A percentile compares a stretch with the other conserved stretches of the same genome.
These are phyloP conservation scores for Diplodia mutila DNA, from an alignment of 2,329 filamentous ascomycete species.

Conservation along the genomic window DNA sequence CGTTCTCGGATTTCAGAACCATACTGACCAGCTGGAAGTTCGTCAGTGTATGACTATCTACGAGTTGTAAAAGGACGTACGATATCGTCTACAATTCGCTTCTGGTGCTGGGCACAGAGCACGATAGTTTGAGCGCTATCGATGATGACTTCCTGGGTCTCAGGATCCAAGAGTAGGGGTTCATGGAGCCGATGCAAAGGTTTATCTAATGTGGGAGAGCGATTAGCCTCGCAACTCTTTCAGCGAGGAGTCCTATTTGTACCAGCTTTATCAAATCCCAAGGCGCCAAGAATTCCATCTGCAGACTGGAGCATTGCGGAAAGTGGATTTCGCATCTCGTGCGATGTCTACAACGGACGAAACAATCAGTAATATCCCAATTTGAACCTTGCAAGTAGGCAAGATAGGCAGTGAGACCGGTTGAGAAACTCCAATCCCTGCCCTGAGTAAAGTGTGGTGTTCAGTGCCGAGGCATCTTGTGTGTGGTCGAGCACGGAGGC, in stretches of 20 bases:
- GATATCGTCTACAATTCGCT: slow-evolving; percentile 34
- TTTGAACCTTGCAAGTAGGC: background rate
- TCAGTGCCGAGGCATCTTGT: too few relatives aligned
- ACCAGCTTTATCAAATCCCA: background rate
- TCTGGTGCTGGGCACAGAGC: slow-evolving; percentile 41
- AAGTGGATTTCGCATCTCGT: slow-evolving; percentile 29
- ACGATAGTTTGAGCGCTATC: slow-evolving; percentile 35
- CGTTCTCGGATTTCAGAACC: too few relatives aligned
- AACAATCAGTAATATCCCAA: background rate
- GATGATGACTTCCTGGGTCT: slow-evolving; percentile 19
- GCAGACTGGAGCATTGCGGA: slow-evolving; percentile 40
- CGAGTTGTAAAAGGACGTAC: background rate
- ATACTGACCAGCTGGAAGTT: slow-evolving; percentile 2
- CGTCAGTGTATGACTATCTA: background rate
- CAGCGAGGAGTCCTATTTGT: background rate
- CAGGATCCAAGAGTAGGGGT: slow-evolving; percentile 18
- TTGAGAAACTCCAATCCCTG: too few relatives aligned
- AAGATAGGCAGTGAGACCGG: background rate
- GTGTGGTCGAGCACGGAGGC: too few relatives aligned
- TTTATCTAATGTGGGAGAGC: too few relatives aligned
- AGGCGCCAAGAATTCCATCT: slow-evolving; percentile 38
- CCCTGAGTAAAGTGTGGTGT: background rate
- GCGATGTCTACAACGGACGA: slow-evolving; percentile 6
- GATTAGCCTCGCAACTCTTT: background rate
- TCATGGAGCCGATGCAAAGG: slow-evolving; percentile 11